Percentiles rank a stretch among this genome's conserved stretches.
These are phyloP conservation scores for Dispira simplex DNA, from an alignment of 192 early-diverging fungal genomes.

Conservation along the genomic window DNA sequence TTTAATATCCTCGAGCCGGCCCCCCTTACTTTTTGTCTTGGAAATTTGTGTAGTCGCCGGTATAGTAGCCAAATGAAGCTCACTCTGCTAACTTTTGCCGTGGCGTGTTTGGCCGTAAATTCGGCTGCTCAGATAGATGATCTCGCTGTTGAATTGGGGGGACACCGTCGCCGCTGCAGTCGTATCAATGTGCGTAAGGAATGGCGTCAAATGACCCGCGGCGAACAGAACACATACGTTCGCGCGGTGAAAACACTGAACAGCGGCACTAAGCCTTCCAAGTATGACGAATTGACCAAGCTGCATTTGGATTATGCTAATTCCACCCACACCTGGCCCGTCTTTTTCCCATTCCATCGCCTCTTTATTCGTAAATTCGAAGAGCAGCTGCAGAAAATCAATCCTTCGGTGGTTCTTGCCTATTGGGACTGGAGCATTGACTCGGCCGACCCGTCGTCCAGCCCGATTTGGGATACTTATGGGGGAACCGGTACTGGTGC, in stretches of 20 bases:
- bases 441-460: constrained; percentile 25
- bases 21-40: too few relatives aligned
- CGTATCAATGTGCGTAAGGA: background rate
- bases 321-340: background rate
- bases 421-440: constrained; percentile 44
- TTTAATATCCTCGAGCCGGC: too few relatives aligned
- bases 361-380: constrained; percentile 17
- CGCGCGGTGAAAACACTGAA: background rate
- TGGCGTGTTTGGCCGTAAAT: background rate
- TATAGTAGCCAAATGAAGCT: background rate
- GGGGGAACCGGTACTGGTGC: constrained; percentile 24
- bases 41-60: too few relatives aligned
- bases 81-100: background rate
- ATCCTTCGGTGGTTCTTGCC: constrained; percentile 26
- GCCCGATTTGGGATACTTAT: constrained; percentile 18
- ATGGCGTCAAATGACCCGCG: background rate
- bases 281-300: background rate
- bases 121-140: background rate
- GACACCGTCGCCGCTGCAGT: background rate
- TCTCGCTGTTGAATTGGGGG: background rate
- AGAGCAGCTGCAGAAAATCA: constrained; percentile 15
- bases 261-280: background rate
- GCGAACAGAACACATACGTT: background rate
- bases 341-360: constrained; percentile 25
- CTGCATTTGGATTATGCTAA: background rate